Conservation (phyloP, 2,329 filamentous ascomycete genomes). For the Fusarium verrucosum region DNA sequence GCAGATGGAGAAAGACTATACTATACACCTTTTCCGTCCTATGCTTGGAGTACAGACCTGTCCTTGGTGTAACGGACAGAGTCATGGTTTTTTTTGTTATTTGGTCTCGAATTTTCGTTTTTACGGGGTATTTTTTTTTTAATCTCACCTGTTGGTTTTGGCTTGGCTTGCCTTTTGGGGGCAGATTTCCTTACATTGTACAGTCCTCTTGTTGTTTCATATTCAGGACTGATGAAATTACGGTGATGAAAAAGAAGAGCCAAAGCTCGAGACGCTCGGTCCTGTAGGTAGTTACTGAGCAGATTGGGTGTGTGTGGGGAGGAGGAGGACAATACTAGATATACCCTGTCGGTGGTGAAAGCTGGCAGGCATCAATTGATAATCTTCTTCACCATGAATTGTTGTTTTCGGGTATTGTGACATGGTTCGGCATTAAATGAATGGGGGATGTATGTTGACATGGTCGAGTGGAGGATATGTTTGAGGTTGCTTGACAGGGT, state of each 20-base stretch:
- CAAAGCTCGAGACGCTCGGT: conserved; percentile 26
- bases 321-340: conserved; percentile 30
- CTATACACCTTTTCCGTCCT: conserved; percentile 27
- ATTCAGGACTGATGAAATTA: conserved; percentile 45
- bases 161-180: conserved; percentile 20
- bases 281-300: conserved; percentile 4
- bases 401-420: neutral
- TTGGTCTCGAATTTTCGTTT: conserved; percentile 16
- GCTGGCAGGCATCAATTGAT: conserved; percentile 37
- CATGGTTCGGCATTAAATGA: neutral
- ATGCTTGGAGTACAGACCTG: conserved; percentile 40
- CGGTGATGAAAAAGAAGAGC: conserved; percentile 40
- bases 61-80: conserved; percentile 14
- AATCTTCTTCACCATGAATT: conserved; percentile 31
- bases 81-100: conserved; percentile 27
- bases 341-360: conserved; percentile 34
- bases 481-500: conserved; percentile 25
- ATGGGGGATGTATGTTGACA: neutral
- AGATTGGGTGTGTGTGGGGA: conserved; percentile 12
- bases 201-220: conserved; percentile 36
- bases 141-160: conserved; percentile 26
- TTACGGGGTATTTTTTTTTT: conserved; percentile 6
- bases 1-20: conserved; percentile 26
- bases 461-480: conserved; percentile 18
- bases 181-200: conserved; percentile 34